Conservation (phyloP, 2,329 filamentous ascomycete species). For the Penicillium oxalicum region DNA sequence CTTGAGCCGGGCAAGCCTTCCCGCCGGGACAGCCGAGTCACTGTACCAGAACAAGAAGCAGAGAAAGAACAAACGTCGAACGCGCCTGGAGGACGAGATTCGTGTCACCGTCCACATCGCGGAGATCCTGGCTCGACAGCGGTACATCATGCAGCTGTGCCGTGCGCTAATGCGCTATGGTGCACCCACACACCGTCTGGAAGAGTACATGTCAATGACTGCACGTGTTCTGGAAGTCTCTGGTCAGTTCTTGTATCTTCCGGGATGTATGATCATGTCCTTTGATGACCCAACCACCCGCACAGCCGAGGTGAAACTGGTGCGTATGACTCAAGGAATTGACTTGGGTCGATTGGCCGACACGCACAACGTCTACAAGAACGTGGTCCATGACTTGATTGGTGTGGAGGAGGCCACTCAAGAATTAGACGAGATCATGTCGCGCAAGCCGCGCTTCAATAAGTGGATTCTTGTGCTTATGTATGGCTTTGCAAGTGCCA, state of each 20-base stretch:
- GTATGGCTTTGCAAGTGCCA: slow-evolving; percentile 69
- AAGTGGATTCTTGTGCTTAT: slow-evolving; percentile 56
- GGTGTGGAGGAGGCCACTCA: slow-evolving; percentile 44
- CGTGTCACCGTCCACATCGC: slow-evolving; percentile 58
- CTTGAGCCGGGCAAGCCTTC: slow-evolving; percentile 29
- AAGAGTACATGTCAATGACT: slow-evolving; percentile 88
- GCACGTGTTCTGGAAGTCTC: slow-evolving; percentile 83
- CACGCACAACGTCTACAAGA: slow-evolving; percentile 46
- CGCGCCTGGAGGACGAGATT: slow-evolving; percentile 46
- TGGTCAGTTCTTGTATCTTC: slow-evolving; percentile 84
- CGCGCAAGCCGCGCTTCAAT: slow-evolving; percentile 51
- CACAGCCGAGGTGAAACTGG: slow-evolving; percentile 45
- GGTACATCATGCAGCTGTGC: slow-evolving; percentile 80
- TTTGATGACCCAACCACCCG: slow-evolving; percentile 58
- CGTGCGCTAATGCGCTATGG: slow-evolving; percentile 85
- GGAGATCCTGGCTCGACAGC: slow-evolving; percentile 70
- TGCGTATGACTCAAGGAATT: slow-evolving; percentile 40
- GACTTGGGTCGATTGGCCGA: slow-evolving; percentile 43
- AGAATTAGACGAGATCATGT: slow-evolving; percentile 51
- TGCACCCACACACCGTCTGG: slow-evolving; percentile 84
- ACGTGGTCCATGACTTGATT: slow-evolving; percentile 45
- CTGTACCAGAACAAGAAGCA: slow-evolving; percentile 11
- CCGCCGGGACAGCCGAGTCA: slow-evolving; percentile 20
- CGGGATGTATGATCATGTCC: slow-evolving; percentile 90
- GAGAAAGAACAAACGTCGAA: slow-evolving; percentile 26